Conservation (phyloP, 352 stramenopile genomes). For the Plasmopara muralis region DNA sequence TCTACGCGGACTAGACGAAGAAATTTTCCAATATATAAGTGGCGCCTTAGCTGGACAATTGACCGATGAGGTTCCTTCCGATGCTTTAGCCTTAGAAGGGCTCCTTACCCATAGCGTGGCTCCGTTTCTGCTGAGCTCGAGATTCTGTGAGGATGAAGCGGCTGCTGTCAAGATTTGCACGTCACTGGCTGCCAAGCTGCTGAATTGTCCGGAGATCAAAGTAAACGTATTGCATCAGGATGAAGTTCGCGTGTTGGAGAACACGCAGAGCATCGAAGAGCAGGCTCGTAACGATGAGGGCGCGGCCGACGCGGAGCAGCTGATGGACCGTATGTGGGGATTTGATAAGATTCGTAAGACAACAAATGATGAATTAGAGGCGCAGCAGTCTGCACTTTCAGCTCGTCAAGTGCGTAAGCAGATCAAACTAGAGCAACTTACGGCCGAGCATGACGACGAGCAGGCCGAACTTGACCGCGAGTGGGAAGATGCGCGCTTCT, state of each 20-base stretch:
- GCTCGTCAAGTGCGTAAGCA: constrained; percentile 77
- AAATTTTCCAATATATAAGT: constrained; percentile 64
- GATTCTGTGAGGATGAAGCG: constrained; percentile 37
- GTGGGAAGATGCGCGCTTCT: constrained; percentile 71
- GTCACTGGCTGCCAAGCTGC: constrained; percentile 32
- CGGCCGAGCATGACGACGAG: constrained; percentile 43
- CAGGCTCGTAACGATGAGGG: constrained; percentile 42
- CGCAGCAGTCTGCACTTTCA: constrained; percentile 64
- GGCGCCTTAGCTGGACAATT: constrained; percentile 48
- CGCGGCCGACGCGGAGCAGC: constrained; percentile 45
- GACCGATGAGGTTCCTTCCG: constrained; percentile 28
- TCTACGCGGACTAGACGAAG: constrained; percentile 50
- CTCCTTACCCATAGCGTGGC: constrained; percentile 52
- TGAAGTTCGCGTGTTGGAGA: constrained; percentile 49
- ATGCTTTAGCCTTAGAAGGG: constrained; percentile 31
- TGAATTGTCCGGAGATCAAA: constrained; percentile 26
- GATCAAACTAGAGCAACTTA: constrained; percentile 59
- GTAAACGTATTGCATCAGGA: constrained; percentile 12
- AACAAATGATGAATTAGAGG: constrained; percentile 72
- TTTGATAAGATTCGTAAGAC: constrained; percentile 80
- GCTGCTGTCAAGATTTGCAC: constrained; percentile 34
- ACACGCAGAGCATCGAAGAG: constrained; percentile 68
- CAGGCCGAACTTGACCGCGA: constrained; percentile 63
- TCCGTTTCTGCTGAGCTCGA: constrained; percentile 61
- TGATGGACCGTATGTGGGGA: constrained; percentile 81